phyloP scores from a whole-genome alignment of 2,329 filamentous ascomycete genomes.

The Exophiala sideris region DNA sequence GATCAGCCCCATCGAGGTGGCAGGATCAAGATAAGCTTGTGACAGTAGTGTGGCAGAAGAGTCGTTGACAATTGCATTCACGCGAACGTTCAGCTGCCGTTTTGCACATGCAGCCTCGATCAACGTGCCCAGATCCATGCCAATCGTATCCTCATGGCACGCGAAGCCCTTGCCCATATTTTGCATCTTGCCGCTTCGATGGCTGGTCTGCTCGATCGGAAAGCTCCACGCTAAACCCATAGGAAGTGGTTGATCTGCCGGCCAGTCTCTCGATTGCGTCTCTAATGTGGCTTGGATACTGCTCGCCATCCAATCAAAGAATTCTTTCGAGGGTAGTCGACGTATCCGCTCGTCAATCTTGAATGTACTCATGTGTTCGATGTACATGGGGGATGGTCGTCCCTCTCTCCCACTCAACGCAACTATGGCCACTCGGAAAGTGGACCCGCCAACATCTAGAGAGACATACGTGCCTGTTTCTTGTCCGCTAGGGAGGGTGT shows the following conservation, averaged over 20 bases:
- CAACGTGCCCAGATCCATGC: slow-evolving; percentile 57
- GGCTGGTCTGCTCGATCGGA: slow-evolving; percentile 62
- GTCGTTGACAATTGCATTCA: slow-evolving; percentile 64
- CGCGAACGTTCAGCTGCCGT: slow-evolving; percentile 53
- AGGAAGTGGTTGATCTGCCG: slow-evolving; percentile 40
- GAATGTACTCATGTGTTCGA: slow-evolving; percentile 53
- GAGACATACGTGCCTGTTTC: slow-evolving; percentile 61
- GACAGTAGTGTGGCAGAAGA: slow-evolving; percentile 60
- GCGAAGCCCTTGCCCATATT: slow-evolving; percentile 65
- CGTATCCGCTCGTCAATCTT: slow-evolving; percentile 57
- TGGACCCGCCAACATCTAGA: slow-evolving; percentile 65
- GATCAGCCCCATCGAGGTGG: slow-evolving; percentile 62
- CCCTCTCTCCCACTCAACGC: slow-evolving; percentile 51
- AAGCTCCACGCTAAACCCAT: slow-evolving; percentile 67
- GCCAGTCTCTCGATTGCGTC: slow-evolving; percentile 35
- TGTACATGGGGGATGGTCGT: slow-evolving; percentile 47
- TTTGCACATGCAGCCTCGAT: slow-evolving; percentile 58
- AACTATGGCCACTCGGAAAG: slow-evolving; percentile 61
- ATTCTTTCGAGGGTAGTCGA: slow-evolving; percentile 52
- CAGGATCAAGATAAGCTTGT: slow-evolving; percentile 58
- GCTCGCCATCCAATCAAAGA: slow-evolving; percentile 66
- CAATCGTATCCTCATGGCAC: slow-evolving; percentile 57
- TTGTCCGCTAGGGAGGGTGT: slow-evolving; percentile 57
- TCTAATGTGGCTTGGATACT: slow-evolving; percentile 55
- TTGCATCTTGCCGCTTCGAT: slow-evolving; percentile 54